These are phyloP conservation scores for Pilobolus umbonatus DNA, from an alignment of 192 early-diverging fungal genomes.

Conservation along the genomic window DNA sequence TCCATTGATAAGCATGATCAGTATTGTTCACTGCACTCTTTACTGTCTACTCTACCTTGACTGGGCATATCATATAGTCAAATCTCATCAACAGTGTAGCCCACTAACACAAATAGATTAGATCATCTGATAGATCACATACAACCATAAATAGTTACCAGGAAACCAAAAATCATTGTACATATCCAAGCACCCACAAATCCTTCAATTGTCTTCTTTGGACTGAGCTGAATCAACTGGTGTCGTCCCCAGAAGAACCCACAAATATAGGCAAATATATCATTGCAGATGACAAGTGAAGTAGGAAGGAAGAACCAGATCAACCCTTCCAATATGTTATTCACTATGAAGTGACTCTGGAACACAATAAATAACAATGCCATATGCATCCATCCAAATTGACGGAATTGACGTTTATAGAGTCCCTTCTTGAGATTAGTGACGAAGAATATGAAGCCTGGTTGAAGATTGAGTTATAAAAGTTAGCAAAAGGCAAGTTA, in stretches of 20 bases:
- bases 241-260: slow-evolving; percentile 94
- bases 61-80: slow-evolving; percentile 57
- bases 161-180: slow-evolving; percentile 84
- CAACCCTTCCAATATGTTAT: slow-evolving; percentile 96
- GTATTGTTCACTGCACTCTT: background rate
- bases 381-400: slow-evolving; percentile 98
- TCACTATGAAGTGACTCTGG: slow-evolving; percentile 93
- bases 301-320: slow-evolving; percentile 95
- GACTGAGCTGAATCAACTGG: slow-evolving; percentile 83
- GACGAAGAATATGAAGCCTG: slow-evolving; percentile 87
- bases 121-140: background rate
- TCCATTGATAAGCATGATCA: background rate
- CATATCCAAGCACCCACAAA: slow-evolving; percentile 85
- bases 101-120: slow-evolving; percentile 30
- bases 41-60: slow-evolving; percentile 37
- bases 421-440: slow-evolving; percentile 86
- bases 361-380: slow-evolving; percentile 84
- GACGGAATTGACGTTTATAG: slow-evolving; percentile 92
- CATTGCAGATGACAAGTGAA: slow-evolving; percentile 89
- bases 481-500: no score
- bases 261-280: slow-evolving; percentile 91
- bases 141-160: slow-evolving; percentile 37
- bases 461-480: no score
- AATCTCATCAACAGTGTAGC: slow-evolving; percentile 43
- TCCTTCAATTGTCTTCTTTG: slow-evolving; percentile 98